phyloP scores from a whole-genome alignment of 2,329 filamentous ascomycete species.

The Phialemoniopsis sp. region DNA sequence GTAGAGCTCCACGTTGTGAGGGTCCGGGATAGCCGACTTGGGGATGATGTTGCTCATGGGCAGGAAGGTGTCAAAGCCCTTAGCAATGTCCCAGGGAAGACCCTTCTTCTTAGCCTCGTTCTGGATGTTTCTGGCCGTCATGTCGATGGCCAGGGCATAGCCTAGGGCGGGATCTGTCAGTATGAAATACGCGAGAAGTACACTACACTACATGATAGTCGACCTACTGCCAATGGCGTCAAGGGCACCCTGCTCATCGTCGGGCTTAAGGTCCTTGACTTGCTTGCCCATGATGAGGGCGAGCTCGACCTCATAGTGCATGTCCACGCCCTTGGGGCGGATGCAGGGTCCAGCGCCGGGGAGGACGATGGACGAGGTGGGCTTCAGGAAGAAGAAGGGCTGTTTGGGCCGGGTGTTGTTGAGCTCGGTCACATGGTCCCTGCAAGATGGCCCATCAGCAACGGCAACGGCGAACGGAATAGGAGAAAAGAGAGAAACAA shows the following conservation, averaged over 20 bases:
- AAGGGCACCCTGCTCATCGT: constrained; percentile 72
- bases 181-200: not conserved
- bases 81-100: constrained; percentile 91
- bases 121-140: constrained; percentile 94
- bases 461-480: not conserved
- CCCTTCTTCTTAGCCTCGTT: constrained; percentile 97
- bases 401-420: constrained; percentile 85
- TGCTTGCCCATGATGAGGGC: constrained; percentile 83
- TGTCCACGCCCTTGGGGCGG: constrained; percentile 73
- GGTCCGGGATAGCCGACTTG: constrained; percentile 77
- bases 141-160: constrained; percentile 90
- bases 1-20: constrained; percentile 83
- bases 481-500: not conserved
- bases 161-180: constrained; percentile 40
- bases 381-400: constrained; percentile 99
- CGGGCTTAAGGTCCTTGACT: constrained; percentile 68
- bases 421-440: constrained; percentile 90
- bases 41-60: constrained; percentile 79
- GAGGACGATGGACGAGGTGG: constrained; percentile 77
- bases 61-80: constrained; percentile 97
- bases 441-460: constrained; percentile 27
- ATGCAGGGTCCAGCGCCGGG: constrained; percentile 76
- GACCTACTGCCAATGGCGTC: constrained; percentile 73
- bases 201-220: not conserved
- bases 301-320: constrained; percentile 95